Evolutionary conservation across 192 early-diverging fungal species (phyloP), one percentile per base, ranked within the genome.

Genomic region (Linnemannia zychae): DNA sequence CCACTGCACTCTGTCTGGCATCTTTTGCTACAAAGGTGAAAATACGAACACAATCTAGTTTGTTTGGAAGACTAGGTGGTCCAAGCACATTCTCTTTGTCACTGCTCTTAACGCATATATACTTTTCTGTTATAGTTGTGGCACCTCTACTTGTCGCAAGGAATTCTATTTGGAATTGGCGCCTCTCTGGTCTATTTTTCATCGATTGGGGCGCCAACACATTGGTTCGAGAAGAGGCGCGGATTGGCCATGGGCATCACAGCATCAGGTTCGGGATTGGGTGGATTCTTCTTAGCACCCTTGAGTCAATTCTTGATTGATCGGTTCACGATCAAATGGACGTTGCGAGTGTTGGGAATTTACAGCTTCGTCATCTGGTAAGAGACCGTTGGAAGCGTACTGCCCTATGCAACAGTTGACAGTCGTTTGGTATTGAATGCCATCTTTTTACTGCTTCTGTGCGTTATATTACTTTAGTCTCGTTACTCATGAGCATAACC

Each of bases 111-210:
- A 44, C 7, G n/a, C n/a, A 16, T 13, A 57, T 9, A 57, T 57
- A 4, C 16, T 50, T 57, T 60, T 18, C 31, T 0, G 4, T 67
- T 16, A 22, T 67, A 94, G 90, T 74, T 94, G 0, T 95, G 95
- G 95, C 94, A 96, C 48, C 85, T 96, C 1, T 91, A 94, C 57
- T 77, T 95, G 36, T 92, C 94, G 1, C 95, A 96, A 76, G 94
- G 94, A 2, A 69, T 95, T 9, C 48, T 97, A 68, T 94, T 94
- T 81, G 96, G 96, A 7, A 77, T 93, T 34, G 95, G 95, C 0
- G 80, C 88, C 17, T 91, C 91, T 12, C 83, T 97, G 40, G 69
- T 92, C 16, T 92, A 92, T 50, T 91, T 94, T 28, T 91, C 94
- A 0, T 90, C 90, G 28, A 86, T 95, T 49, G 88, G 89, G 1